Conservation (phyloP, 495 filamentous ascomycete genomes). For the Neurospora sp. region DNA sequence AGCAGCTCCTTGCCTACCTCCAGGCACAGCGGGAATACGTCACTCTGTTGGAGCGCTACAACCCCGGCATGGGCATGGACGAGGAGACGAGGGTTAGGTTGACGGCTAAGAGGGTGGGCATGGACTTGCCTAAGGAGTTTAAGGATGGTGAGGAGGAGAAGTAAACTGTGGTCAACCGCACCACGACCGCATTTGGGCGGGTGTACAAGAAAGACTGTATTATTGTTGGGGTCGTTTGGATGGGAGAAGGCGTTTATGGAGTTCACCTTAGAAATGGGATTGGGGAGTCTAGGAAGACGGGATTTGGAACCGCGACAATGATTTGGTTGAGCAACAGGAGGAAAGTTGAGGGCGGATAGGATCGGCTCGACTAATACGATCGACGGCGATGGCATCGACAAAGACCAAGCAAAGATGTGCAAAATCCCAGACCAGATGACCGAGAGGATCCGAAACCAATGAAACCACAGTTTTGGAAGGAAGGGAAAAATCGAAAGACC, state of each 20-base stretch:
- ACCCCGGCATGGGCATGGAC: constrained; percentile 75
- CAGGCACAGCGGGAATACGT: constrained; percentile 74
- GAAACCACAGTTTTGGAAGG: not conserved
- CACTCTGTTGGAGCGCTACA: constrained; percentile 78
- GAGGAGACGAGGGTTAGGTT: constrained; percentile 77
- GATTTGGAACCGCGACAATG: not conserved
- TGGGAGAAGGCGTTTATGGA: not conserved
- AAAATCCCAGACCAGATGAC: no score
- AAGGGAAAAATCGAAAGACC: not conserved
- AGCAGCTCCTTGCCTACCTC: constrained; percentile 71
- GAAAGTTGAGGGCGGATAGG: not conserved
- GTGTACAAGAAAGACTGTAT: not conserved
- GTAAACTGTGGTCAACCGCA: not conserved
- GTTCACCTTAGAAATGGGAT: not conserved
- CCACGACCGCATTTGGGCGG: not conserved
- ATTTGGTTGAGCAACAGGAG: not conserved
- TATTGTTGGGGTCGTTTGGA: not conserved
- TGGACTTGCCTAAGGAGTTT: constrained; percentile 64
- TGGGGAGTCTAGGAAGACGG: not conserved
- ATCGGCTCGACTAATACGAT: not conserved
- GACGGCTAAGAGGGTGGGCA: constrained; percentile 78
- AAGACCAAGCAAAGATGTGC: not conserved
- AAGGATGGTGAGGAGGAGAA: constrained; percentile 6
- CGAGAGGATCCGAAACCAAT: not conserved
- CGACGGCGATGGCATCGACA: not conserved